Evolutionary conservation across 495 filamentous ascomycete species (phyloP).

Genomic region (Hypomontagnella submonticulosa): DNA sequence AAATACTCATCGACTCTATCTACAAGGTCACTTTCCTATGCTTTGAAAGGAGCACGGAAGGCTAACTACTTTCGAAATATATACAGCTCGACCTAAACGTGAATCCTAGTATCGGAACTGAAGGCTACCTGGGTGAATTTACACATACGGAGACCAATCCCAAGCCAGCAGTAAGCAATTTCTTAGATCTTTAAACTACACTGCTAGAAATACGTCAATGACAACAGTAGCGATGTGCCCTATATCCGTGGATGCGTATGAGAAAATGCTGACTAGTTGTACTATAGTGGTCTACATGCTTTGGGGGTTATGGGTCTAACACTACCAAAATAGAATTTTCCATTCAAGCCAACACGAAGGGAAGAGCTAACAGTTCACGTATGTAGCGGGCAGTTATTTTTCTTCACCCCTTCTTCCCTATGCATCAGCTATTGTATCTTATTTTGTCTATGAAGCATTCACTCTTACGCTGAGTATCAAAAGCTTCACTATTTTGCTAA

Average conservation of each 20-base stretch:
- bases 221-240: no score
- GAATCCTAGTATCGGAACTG: slow-evolving; percentile 11
- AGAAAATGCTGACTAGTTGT: neutral
- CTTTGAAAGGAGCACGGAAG: neutral
- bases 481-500: neutral
- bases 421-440: neutral
- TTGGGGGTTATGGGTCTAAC: slow-evolving; percentile 1
- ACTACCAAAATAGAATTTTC: slow-evolving; percentile 6
- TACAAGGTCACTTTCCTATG: neutral
- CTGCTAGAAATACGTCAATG: no score
- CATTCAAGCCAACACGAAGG: neutral
- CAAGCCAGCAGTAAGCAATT: slow-evolving; percentile 11
- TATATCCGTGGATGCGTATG: no score
- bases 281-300: slow-evolving; percentile 15
- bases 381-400: neutral
- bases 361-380: slow-evolving; percentile 7
- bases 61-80: neutral
- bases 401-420: neutral
- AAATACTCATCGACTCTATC: neutral
- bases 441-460: no score
- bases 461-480: no score
- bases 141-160: slow-evolving; percentile 19
- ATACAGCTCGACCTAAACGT: slow-evolving; percentile 25
- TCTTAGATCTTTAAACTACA: no score
- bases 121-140: slow-evolving; percentile 18